Conservation (phyloP, 2,329 filamentous ascomycete genomes). For the Trichoderma citrinoviride region DNA sequence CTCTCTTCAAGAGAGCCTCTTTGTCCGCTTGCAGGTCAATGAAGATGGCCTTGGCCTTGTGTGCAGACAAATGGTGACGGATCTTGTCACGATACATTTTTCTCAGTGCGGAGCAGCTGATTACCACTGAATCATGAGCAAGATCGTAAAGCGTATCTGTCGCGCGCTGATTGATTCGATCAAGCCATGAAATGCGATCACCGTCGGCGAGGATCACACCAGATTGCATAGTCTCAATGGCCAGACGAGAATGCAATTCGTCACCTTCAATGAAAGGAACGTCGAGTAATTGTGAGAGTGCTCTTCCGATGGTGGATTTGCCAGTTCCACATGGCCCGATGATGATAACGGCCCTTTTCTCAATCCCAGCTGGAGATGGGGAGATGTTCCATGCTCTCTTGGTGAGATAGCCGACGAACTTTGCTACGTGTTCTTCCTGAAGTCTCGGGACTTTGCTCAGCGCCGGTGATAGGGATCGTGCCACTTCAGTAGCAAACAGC, state of each 20-base stretch:
- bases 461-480: neutral
- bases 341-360: neutral
- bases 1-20: neutral
- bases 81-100: neutral
- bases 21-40: neutral
- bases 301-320: neutral
- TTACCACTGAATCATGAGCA: neutral
- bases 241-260: neutral
- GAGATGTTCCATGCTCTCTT: neutral
- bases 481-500: neutral
- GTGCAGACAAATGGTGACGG: neutral
- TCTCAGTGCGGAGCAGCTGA: neutral
- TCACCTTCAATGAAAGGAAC: conserved; percentile 3
- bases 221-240: neutral
- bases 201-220: neutral
- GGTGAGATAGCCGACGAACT: neutral
- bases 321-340: neutral
- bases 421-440: neutral
- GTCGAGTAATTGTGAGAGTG: neutral
- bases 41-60: neutral
- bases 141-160: neutral
- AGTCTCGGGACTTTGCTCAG: neutral
- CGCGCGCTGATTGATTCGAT: neutral
- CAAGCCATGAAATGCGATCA: neutral
- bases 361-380: neutral